These are phyloP conservation scores for Adansonia grandidieri DNA, from an alignment of 441 rosid species.

Conservation along the genomic window DNA sequence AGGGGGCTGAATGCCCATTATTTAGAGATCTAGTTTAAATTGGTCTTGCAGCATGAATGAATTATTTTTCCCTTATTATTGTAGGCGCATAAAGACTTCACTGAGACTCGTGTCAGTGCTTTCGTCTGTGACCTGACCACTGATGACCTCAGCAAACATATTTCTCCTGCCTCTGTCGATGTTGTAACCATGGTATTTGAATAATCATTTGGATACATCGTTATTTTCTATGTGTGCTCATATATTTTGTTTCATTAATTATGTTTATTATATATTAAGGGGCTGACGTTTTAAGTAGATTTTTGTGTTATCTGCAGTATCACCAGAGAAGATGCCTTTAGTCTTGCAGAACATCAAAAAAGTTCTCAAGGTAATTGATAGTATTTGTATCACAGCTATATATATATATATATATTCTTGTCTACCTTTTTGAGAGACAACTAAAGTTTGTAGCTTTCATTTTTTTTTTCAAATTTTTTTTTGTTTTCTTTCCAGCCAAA, in stretches of 20 bases:
- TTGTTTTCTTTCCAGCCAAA: slow-evolving; percentile 56
- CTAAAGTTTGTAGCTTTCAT: slow-evolving; percentile 20
- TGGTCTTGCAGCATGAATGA: slow-evolving; percentile 1
- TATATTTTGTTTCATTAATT: slow-evolving; percentile 23
- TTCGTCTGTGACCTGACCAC: slow-evolving; percentile 79
- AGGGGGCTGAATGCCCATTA: slow-evolving; percentile 9
- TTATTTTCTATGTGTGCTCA: not conserved
- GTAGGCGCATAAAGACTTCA: slow-evolving; percentile 86
- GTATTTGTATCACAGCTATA: slow-evolving; percentile 21
- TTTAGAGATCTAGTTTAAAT: slow-evolving; percentile 5
- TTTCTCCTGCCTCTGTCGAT: slow-evolving; percentile 79
- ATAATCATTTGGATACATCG: slow-evolving; percentile 10
- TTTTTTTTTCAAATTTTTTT: slow-evolving; percentile 16
- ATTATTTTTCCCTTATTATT: slow-evolving; percentile 31
- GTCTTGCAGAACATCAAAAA: slow-evolving; percentile 73
- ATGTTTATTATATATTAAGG: slow-evolving; percentile 31
- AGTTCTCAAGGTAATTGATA: slow-evolving; percentile 70
- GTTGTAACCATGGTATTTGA: slow-evolving; percentile 86
- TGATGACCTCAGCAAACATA: slow-evolving; percentile 71
- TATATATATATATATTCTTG: not conserved
- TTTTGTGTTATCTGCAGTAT: slow-evolving; percentile 93
- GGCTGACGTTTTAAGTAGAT: slow-evolving; percentile 82
- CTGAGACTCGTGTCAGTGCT: slow-evolving; percentile 56
- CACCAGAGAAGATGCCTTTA: slow-evolving; percentile 91
- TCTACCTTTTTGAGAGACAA: slow-evolving; percentile 16